Conservation (phyloP, 306 rosid species). For the Hippophae tibetana region DNA sequence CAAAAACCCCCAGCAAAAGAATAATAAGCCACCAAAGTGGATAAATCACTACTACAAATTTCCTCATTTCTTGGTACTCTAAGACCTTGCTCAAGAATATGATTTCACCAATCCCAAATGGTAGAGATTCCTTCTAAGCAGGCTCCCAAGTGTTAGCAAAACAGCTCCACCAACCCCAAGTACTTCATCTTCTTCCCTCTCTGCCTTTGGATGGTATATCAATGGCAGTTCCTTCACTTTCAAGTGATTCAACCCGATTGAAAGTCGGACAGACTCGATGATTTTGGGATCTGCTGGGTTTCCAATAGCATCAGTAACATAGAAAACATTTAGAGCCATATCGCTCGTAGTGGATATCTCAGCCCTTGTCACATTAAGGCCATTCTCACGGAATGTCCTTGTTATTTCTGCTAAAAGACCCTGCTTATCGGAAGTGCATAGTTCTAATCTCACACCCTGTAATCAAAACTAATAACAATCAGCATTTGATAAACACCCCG, state of each 20-base stretch:
- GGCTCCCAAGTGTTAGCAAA: slow-evolving; percentile 71
- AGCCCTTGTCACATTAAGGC: slow-evolving; percentile 77
- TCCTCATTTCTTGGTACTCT: slow-evolving; percentile 2
- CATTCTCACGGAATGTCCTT: slow-evolving; percentile 84
- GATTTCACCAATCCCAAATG: slow-evolving; percentile 76
- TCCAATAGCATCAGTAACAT: slow-evolving; percentile 71
- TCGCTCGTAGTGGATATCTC: slow-evolving; percentile 57
- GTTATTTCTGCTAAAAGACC: slow-evolving; percentile 80
- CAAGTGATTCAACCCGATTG: slow-evolving; percentile 54
- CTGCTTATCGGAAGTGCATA: slow-evolving; percentile 47
- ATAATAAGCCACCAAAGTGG: slow-evolving; percentile 30
- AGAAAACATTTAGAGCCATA: slow-evolving; percentile 56
- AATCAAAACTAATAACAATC: slow-evolving; percentile 6
- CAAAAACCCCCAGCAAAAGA: slow-evolving; percentile 56
- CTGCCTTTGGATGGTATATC: slow-evolving; percentile 30
- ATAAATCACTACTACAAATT: slow-evolving; percentile 26
- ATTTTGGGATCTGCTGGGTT: slow-evolving; percentile 43
- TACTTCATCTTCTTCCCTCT: slow-evolving; percentile 40
- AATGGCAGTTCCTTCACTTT: slow-evolving; percentile 72
- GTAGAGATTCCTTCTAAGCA: slow-evolving; percentile 76
- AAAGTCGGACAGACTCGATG: slow-evolving; percentile 62
- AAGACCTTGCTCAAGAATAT: slow-evolving; percentile 34
- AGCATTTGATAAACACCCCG: neutral
- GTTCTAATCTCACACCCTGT: slow-evolving; percentile 75
- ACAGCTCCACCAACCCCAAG: slow-evolving; percentile 86